Conservation (phyloP, 352 stramenopile species). For the Pythium brachiatum region DNA sequence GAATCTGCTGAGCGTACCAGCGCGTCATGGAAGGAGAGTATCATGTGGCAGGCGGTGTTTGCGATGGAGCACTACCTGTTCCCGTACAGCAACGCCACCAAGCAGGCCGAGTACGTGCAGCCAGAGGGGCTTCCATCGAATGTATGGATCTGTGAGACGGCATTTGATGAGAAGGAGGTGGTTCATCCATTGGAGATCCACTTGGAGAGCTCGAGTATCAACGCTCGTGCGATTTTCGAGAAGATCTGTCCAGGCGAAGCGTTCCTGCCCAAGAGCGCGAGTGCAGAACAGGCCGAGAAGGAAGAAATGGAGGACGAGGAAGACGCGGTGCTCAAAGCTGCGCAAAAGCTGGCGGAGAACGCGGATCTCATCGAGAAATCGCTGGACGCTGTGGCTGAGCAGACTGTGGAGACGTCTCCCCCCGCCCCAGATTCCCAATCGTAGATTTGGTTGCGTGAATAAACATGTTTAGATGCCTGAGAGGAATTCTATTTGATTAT, state of each 20-base stretch:
- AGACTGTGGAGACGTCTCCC: not conserved
- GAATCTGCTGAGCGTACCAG: conserved; percentile 18
- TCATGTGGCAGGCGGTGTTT: conserved; percentile 60
- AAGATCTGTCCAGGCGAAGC: conserved; percentile 53
- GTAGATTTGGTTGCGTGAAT: too few species aligned
- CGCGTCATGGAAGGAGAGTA: conserved; percentile 18
- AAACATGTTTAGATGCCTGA: too few species aligned
- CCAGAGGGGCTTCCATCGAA: conserved; percentile 36
- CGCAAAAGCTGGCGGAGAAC: conserved; percentile 41
- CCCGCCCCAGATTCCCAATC: too few species aligned
- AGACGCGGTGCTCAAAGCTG: conserved; percentile 54
- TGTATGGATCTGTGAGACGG: conserved; percentile 48
- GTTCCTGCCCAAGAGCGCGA: conserved; percentile 64
- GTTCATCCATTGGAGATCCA: conserved; percentile 55
- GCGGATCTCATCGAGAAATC: not conserved
- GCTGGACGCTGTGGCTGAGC: not conserved
- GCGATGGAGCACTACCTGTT: conserved; percentile 46
- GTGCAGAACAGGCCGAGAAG: conserved; percentile 50
- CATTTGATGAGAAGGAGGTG: conserved; percentile 13
- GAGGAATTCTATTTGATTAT: too few species aligned
- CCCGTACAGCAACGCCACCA: conserved; percentile 15
- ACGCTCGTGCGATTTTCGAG: conserved; percentile 61
- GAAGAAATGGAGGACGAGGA: conserved; percentile 63
- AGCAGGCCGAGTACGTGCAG: conserved; percentile 11
- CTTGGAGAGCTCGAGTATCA: conserved; percentile 53